Base-by-base conservation (phyloP, 2,329 filamentous ascomycete genomes). In the Monosporascus sp. region DNA sequence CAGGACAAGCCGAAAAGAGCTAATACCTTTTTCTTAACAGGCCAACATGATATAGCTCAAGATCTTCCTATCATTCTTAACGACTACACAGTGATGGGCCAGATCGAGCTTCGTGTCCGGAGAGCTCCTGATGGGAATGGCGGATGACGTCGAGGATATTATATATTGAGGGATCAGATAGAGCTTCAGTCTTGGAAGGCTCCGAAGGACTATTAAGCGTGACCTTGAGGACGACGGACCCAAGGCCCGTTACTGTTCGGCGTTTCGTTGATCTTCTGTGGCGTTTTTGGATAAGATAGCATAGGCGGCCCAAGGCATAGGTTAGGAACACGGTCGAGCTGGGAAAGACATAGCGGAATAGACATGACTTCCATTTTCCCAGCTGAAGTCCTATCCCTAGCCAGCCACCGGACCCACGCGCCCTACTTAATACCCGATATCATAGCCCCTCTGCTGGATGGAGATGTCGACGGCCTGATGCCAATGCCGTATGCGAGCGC, bases 401-500 rank as follows among this genome's bases (percentile, higher is more conserved):
- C 15, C 1, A 22, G 22, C 24, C 15, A 3, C 6, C n/a, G 3
- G 15, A 18, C 5, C 20, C 7, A 5, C 7, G 39, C 36, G 18
- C 47, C 37, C 1, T 22, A 49, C 17, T 53, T 22, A 58, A 50
- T 54, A 62, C n/a, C 49, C 59, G 20, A 65, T 52, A 36, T 66
- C 60, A 0, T 46, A 14, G n/a, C 54, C 17, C 47, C 55, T 58
- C 41, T 67, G 57, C 38, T 50, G 48, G 31, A 66, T 60, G 4
- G 62, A 67, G n/a, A 59, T 50, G 24, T 65, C 60, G 25, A 69
- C 64, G 6, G 51, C 49, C 15, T 49, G 50, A 22, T 63, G 53
- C 69, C 69, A 72, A 48, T 67, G 54, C 8, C 54, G 58, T 18
- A 73, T 52, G 48, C 67, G 64, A 0, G 59, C 53, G 24, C 60